Evolutionary conservation across 2,329 filamentous ascomycete species (phyloP).

Genomic region (Ceratocystis alfenasii): DNA sequence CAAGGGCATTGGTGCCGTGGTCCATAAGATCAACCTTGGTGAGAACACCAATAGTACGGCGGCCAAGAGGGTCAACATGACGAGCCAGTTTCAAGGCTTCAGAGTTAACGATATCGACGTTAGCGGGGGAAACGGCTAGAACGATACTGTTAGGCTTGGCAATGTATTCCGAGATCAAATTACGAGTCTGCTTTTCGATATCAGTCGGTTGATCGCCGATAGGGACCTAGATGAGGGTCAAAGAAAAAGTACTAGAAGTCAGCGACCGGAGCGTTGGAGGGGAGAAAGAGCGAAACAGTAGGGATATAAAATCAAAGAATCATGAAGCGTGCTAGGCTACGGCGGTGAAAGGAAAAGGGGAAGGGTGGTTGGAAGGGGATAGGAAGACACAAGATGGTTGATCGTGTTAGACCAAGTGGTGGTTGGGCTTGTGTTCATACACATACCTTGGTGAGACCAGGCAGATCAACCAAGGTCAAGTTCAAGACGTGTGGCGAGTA

Average conservation of each 20-base stretch:
- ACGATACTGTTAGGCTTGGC: conserved; percentile 98
- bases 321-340: too few relatives aligned
- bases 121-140: conserved; percentile 89
- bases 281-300: not conserved
- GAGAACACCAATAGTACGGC: conserved; percentile 89
- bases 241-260: conserved; percentile 3
- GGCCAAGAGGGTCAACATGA: conserved; percentile 89
- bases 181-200: conserved; percentile 96
- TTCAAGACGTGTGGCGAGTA: conserved; percentile 96
- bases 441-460: conserved; percentile 80
- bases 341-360: not conserved
- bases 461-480: conserved; percentile 88
- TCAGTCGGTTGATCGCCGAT: conserved; percentile 96
- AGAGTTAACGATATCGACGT: conserved; percentile 96
- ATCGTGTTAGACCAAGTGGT: not conserved
- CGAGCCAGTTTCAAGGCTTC: conserved; percentile 92
- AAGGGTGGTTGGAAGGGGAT: not conserved
- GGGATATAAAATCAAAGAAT: too few relatives aligned
- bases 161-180: conserved; percentile 94
- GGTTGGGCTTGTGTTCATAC: not conserved
- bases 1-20: conserved; percentile 91
- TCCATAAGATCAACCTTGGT: conserved; percentile 99
- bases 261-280: conserved; percentile 17
- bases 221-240: conserved; percentile 51
- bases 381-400: not conserved